Evolutionary conservation across 495 filamentous ascomycete species (phyloP).

Genomic region (Neurospora hispaniola): DNA sequence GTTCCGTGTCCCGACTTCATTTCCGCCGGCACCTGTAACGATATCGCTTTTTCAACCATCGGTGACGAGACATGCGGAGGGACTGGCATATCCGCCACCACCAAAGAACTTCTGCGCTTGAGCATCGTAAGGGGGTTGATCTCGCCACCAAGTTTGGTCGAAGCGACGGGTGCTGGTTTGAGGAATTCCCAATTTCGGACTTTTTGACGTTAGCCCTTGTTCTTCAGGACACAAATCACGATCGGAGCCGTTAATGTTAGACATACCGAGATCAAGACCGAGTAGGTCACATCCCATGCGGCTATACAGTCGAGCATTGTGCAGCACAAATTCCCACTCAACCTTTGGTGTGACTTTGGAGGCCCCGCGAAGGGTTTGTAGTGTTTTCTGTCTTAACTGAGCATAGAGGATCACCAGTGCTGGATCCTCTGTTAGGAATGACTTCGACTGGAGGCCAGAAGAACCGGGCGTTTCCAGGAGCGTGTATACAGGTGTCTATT

Average conservation of each 20-base stretch:
- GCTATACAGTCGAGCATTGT: slow-evolving; percentile 79
- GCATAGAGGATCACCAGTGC: slow-evolving; percentile 78
- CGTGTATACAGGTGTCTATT: slow-evolving; percentile 63
- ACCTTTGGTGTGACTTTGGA: slow-evolving; percentile 66
- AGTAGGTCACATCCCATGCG: slow-evolving; percentile 96
- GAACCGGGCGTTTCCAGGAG: slow-evolving; percentile 51
- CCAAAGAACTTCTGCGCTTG: slow-evolving; percentile 61
- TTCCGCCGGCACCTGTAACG: slow-evolving; percentile 32
- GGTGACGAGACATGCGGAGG: slow-evolving; percentile 19
- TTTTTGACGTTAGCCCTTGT: neutral
- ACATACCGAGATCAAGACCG: slow-evolving; percentile 63
- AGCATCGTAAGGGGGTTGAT: slow-evolving; percentile 58
- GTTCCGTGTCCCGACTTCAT: slow-evolving; percentile 37
- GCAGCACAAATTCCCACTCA: slow-evolving; percentile 85
- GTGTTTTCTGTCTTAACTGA: slow-evolving; percentile 72
- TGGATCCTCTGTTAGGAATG: slow-evolving; percentile 83
- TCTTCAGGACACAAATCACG: neutral
- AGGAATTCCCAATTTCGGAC: slow-evolving; percentile 87
- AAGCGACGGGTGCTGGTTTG: slow-evolving; percentile 27
- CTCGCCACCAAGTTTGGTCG: slow-evolving; percentile 28
- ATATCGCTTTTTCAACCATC: slow-evolving; percentile 29
- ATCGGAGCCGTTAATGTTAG: neutral
- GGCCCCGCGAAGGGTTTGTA: slow-evolving; percentile 77
- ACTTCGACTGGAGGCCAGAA: slow-evolving; percentile 55
- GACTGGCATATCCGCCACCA: slow-evolving; percentile 66